Percentiles rank a stretch among this genome's conserved stretches.
These are phyloP conservation scores for Cytospora mali DNA, from an alignment of 2,329 filamentous ascomycete species.

Conservation along the genomic window DNA sequence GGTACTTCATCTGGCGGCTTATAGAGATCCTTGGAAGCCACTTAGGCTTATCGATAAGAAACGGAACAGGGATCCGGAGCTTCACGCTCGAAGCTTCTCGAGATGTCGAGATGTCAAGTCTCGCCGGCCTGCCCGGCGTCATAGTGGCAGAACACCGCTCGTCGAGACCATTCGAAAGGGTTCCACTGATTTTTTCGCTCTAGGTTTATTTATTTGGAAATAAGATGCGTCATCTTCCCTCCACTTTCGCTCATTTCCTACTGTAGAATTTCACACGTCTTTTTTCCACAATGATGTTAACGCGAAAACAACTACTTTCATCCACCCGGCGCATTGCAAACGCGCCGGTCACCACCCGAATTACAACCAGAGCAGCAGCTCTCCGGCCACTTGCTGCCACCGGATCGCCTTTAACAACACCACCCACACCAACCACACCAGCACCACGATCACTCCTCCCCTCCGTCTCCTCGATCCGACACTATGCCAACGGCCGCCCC, in stretches of 20 bases:
- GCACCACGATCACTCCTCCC: slow-evolving; percentile 37
- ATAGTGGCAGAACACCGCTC: background rate
- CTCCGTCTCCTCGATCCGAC: slow-evolving; percentile 46
- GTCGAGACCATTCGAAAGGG: background rate
- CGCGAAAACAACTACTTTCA: slow-evolving; percentile 42
- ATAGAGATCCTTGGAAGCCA: background rate
- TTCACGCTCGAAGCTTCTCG: slow-evolving; percentile 24
- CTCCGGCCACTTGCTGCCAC: slow-evolving; percentile 21
- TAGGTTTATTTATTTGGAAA: background rate
- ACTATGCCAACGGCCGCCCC: slow-evolving; percentile 72
- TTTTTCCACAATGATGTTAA: slow-evolving; percentile 44
- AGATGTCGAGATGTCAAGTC: slow-evolving; percentile 20
- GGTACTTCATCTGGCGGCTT: too few species aligned
- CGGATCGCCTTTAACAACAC: background rate
- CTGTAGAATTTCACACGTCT: background rate
- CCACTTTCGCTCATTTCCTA: background rate
- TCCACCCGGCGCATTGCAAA: slow-evolving; percentile 40
- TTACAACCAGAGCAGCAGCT: slow-evolving; percentile 31
- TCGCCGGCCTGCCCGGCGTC: slow-evolving; percentile 20
- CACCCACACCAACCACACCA: background rate
- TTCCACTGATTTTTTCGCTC: background rate
- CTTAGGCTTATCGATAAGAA: slow-evolving; percentile 23
- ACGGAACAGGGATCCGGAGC: slow-evolving; percentile 1
- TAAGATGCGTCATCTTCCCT: background rate
- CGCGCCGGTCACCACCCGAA: slow-evolving; percentile 33